phyloP scores from a whole-genome alignment of 1,139 yeast genomes.

The Pichia sp. region DNA sequence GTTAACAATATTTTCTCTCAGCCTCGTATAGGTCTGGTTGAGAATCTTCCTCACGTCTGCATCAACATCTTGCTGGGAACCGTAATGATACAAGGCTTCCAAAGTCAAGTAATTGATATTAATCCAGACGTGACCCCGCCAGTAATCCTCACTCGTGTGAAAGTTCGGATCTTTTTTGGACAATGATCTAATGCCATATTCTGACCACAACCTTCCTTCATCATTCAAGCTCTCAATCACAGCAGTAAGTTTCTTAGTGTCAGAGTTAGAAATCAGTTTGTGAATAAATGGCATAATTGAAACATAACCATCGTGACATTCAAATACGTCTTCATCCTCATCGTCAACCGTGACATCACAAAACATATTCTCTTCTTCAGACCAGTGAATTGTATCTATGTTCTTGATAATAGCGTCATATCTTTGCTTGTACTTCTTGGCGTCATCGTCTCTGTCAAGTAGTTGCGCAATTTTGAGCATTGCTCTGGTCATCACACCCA shows the following conservation, averaged over 20 bases:
- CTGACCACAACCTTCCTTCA: constrained; percentile 71
- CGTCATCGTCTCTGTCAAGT: constrained; percentile 55
- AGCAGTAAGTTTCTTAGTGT: constrained; percentile 41
- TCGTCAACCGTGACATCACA: constrained; percentile 82
- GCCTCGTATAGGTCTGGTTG: constrained; percentile 42
- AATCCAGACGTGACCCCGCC: constrained; percentile 96
- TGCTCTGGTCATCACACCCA: constrained; percentile 84
- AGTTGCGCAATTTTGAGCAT: constrained; percentile 67
- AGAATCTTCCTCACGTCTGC: constrained; percentile 32
- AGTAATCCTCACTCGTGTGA: constrained; percentile 81
- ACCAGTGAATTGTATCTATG: constrained; percentile 77
- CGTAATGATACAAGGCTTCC: constrained; percentile 60
- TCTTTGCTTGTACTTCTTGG: constrained; percentile 40
- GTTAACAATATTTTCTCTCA: constrained; percentile 59
- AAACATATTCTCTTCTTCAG: constrained; percentile 53
- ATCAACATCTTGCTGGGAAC: constrained; percentile 22
- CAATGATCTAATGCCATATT: constrained; percentile 74
- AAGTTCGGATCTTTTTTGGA: constrained; percentile 62
- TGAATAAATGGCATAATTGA: constrained; percentile 80
- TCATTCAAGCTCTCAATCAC: constrained; percentile 55
- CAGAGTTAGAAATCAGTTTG: constrained; percentile 55
- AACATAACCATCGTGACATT: constrained; percentile 86
- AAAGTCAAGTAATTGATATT: constrained; percentile 80
- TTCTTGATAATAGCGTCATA: constrained; percentile 54
- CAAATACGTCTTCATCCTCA: constrained; percentile 50